Conservation (phyloP, 2,329 filamentous ascomycete genomes). For the Blastomyces parvus region DNA sequence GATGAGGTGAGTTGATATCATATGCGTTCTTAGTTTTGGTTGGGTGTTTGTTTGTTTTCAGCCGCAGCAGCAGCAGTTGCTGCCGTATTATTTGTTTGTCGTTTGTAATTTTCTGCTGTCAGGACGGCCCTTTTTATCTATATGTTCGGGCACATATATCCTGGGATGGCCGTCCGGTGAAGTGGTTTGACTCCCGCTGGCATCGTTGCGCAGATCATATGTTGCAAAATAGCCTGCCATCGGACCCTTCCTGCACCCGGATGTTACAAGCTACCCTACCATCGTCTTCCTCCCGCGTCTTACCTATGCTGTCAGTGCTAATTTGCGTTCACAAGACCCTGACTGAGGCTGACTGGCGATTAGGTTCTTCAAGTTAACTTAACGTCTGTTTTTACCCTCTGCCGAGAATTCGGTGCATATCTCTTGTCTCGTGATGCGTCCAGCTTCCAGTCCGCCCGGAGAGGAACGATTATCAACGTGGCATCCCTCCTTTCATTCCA, state of each 20-base stretch:
- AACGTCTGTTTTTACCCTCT: slow-evolving; percentile 66
- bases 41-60: neutral
- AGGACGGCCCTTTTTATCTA: neutral
- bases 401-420: slow-evolving; percentile 67
- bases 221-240: neutral
- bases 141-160: neutral
- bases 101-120: neutral
- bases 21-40: neutral
- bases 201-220: neutral
- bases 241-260: neutral
- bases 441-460: slow-evolving; percentile 41
- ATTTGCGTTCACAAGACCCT: neutral
- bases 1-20: slow-evolving; percentile 44
- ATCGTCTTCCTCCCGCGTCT: neutral
- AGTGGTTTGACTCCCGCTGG: neutral
- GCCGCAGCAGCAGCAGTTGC: too few species aligned
- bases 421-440: slow-evolving; percentile 54
- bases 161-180: neutral
- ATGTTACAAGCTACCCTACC: neutral
- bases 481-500: slow-evolving; percentile 74
- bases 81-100: neutral
- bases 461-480: slow-evolving; percentile 70
- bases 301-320: neutral
- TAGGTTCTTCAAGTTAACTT: slow-evolving; percentile 77
- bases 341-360: neutral